Evolutionary conservation across 345 rosid species (phyloP), one percentile per base, ranked within the genome.

Genomic region (Arabis alpina): DNA sequence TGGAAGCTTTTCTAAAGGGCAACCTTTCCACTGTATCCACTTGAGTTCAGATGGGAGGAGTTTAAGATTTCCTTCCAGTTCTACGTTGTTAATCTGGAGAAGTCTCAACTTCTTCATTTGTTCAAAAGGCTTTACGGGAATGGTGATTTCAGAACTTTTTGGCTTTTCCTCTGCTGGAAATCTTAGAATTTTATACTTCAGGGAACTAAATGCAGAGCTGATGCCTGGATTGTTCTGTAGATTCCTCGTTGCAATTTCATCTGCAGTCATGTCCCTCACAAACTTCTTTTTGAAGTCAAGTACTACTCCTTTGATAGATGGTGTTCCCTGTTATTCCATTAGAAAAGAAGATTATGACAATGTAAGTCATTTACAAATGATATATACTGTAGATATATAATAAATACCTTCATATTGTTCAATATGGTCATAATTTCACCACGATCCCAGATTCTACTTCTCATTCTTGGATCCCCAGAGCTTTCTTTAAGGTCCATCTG

Each of bases 1-100:
- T 39, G 89, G 89, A 27, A 91, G 77, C 28, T 47, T 60, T 77
- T 75, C 57, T 79, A 82, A 42, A 2, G 83, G 77, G 57, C 92
- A 88, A n/a, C 82, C 80, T 77, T 76, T 85, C 97, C 92, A 88
- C 41, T 82, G 88, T 15, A 91, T 81, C 88, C 94, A 91, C 71
- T 80, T 85, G 66, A 88, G 54, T 44, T 75, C 82, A 40, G 56
- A 51, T 16, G 94, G 89, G 44, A 91, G 81, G 27, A 30, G 65
- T 40, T 80, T 74, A 39, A 80, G 82, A 12, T 74, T 60, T 43
- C 97, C 97, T 64, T 80, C 72, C 69, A 91, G 53, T 49, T 77
- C 76, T 51, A 66, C 81, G 63, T 85, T 16, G 69, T 87, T 84
- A 74, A 88, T 83, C 41, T 85, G 85, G 15, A 91, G 97, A 66